Base-by-base conservation (phyloP, 2,329 filamentous ascomycete species). In the Fusarium hainanense region DNA sequence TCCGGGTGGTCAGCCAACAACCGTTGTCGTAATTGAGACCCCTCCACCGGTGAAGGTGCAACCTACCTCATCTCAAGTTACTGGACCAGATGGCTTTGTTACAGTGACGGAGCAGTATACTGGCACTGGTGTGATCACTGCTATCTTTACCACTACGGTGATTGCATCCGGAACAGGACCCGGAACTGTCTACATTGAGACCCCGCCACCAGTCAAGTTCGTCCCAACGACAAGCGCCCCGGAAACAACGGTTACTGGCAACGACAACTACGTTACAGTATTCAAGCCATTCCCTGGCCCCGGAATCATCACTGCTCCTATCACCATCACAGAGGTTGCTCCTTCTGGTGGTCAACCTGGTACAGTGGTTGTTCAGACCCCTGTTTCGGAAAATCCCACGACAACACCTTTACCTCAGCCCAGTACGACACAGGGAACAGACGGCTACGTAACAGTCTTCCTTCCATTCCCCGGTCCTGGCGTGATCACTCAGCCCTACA, bases 111-210 rank as follows among this genome's bases (percentile, higher is more conserved):
- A 58, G 43, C 28, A 57, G 23, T 68, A 68, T 32, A 44, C 41
- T n/a, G 64, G 64, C 12, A 51, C 63, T 7, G 25, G 32, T 12
- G 40, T 57, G 6, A 69, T 69, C 30, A 70, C 66, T 2, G 66
- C 66, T 20, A 54, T 61, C 16, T 54, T 70, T 14, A 69, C 66
- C 7, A 70, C 44, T 5, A 70, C 66, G 7, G n/a, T 68, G 4
- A 28, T 28, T 7, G 64, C 23, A 18, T 65, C 66, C 16, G 65
- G 59, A 21, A 59, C 65, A 7, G 46, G 46, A 14, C 65, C 65
- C 10, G 67, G 67, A 32, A 69, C 67, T 10, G 55, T 69, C 18
- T 70, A 42, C 11, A 69, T 69, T 4, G 66, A 70, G 56, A 63
- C 63, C 21, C 64, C 64, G 6, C 63, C 64, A 12, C 47, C 63